Percentiles rank a stretch among this genome's conserved stretches.
These are phyloP conservation scores for Cryoendolithus antarcticus DNA, from an alignment of 2,329 filamentous ascomycete species.

Conservation along the genomic window DNA sequence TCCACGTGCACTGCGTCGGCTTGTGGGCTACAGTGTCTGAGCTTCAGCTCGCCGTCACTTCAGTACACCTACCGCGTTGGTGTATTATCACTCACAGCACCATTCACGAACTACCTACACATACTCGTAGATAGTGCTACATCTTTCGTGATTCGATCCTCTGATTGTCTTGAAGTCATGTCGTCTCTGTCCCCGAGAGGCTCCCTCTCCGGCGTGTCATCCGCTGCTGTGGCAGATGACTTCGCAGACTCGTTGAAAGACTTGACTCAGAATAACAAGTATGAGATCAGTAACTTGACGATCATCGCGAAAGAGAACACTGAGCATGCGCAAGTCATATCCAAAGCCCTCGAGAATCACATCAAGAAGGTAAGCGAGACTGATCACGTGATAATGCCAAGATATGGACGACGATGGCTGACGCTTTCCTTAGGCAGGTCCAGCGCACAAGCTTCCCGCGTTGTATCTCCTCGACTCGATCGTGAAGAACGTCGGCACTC, in stretches of 20 bases:
- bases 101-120: no score
- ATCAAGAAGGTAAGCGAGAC: slow-evolving; percentile 71
- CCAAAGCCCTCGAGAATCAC: slow-evolving; percentile 78
- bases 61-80: no score
- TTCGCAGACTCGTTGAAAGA: slow-evolving; percentile 90
- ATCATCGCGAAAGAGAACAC: slow-evolving; percentile 97
- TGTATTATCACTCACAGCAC: no score
- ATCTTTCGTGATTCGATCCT: no score
- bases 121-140: no score
- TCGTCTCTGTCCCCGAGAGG: slow-evolving; percentile 34
- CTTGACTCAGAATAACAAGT: slow-evolving; percentile 77
- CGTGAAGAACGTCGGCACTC: slow-evolving; percentile 95
- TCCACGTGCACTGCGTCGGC: no score
- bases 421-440: slow-evolving; percentile 52
- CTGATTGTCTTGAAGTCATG: slow-evolving; percentile 35
- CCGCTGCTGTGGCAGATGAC: slow-evolving; percentile 86
- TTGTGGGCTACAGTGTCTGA: no score
- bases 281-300: slow-evolving; percentile 94
- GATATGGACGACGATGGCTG: background rate
- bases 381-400: slow-evolving; percentile 11
- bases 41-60: no score
- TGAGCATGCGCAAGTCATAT: slow-evolving; percentile 87
- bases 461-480: slow-evolving; percentile 96
- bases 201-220: slow-evolving; percentile 35
- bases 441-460: slow-evolving; percentile 83